Percentiles rank a stretch among this genome's conserved stretches.
These are phyloP conservation scores for Xylariaceae sp. DNA, from an alignment of 2,329 filamentous ascomycete genomes.

Conservation along the genomic window DNA sequence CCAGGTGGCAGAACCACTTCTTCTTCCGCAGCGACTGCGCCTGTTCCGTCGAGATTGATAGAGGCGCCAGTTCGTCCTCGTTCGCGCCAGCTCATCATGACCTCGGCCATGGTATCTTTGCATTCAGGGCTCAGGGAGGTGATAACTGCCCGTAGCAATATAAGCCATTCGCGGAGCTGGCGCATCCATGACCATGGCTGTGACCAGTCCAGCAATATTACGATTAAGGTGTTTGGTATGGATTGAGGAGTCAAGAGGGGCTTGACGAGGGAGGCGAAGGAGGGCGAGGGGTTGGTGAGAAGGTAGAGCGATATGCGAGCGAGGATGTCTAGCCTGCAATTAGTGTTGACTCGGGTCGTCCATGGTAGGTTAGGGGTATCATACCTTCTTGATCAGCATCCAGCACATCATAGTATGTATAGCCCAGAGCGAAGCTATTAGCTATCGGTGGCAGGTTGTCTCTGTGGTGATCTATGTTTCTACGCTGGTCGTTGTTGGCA, in stretches of 20 bases:
- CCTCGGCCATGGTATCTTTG: constrained; percentile 82
- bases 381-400: constrained; percentile 90
- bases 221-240: constrained; percentile 81
- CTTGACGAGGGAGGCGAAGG: constrained; percentile 78
- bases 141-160: constrained; percentile 75
- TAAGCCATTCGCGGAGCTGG: constrained; percentile 85
- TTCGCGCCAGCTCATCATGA: constrained; percentile 77
- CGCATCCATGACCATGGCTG: constrained; percentile 91
- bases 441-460: constrained; percentile 73
- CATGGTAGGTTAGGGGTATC: constrained; percentile 41
- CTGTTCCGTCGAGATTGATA: constrained; percentile 60
- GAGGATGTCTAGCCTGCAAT: constrained; percentile 66
- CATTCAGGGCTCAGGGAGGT: constrained; percentile 71
- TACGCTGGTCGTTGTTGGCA: constrained; percentile 52
- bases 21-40: constrained; percentile 58
- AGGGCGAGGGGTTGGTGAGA: constrained; percentile 77
- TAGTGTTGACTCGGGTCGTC: constrained; percentile 11
- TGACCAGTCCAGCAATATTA: constrained; percentile 93
- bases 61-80: constrained; percentile 65
- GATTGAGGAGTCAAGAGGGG: constrained; percentile 82
- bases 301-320: constrained; percentile 87
- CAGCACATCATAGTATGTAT: constrained; percentile 92
- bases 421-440: constrained; percentile 88
- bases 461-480: constrained; percentile 53
- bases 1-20: constrained; percentile 75